Evolutionary conservation across 495 filamentous ascomycete genomes (phyloP).

Genomic region (Darksidea phi): DNA sequence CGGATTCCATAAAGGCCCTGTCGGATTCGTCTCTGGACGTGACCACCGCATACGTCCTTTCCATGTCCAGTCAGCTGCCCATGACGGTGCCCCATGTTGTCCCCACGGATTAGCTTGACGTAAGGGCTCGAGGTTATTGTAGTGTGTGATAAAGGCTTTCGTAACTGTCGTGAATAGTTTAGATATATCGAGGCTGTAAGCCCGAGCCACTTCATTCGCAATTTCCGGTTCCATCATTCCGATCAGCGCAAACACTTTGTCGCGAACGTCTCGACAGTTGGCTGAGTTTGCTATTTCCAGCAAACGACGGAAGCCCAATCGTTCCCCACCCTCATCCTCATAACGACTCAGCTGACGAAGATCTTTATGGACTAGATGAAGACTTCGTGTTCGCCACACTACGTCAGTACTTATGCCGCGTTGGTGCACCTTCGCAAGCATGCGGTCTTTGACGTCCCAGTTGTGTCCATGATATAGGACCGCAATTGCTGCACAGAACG

Average conservation of each 20-base stretch:
- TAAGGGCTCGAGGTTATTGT: neutral
- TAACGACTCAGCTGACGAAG: neutral
- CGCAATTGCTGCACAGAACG: conserved; percentile 1
- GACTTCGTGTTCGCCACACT: neutral
- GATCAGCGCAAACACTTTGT: conserved; percentile 2
- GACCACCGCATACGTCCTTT: neutral
- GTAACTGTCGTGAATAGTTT: neutral
- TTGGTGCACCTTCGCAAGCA: too few species aligned
- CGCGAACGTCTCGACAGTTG: neutral
- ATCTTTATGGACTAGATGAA: conserved; percentile 7
- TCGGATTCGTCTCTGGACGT: too few species aligned
- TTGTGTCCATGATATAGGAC: conserved; percentile 3
- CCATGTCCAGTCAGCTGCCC: conserved; percentile 3
- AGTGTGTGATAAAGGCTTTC: neutral
- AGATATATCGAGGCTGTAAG: neutral
- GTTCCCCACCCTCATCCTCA: neutral
- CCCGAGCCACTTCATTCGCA: neutral
- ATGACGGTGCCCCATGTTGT: neutral
- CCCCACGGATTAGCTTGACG: conserved; percentile 9
- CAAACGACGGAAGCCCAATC: neutral
- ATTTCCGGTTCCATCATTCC: neutral
- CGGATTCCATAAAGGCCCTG: neutral
- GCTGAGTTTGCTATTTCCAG: conserved; percentile 1
- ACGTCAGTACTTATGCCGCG: neutral
- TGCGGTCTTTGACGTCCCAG: neutral